Evolutionary conservation across 805 yeast species (phyloP), one percentile per base, ranked within the genome.

Genomic region (Candida sithepensis): DNA sequence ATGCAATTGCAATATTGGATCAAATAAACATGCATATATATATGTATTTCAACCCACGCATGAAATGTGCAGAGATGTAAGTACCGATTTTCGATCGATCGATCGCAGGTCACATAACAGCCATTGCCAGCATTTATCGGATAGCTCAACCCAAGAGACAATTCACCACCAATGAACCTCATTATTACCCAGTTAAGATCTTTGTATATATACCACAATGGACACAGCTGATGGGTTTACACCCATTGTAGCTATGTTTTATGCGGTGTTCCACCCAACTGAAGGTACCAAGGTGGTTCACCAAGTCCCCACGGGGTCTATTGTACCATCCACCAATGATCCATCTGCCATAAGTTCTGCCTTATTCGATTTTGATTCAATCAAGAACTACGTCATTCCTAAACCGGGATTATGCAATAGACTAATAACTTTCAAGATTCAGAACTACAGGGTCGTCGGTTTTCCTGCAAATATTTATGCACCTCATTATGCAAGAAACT

Each of bases 251-350:
- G 94, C 97, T 2, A 73, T 90, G 40, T 91, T 94, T 64, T 94
- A 88, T 65, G 82, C 97, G 0, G 88, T 88, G 0, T 94, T 94
- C 67, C 97, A 94, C 59, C 97, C 97, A 0, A 87, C 94, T 0
- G 96, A 90, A 59, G 99, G 99, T 1, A 85, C 98, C 0, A 89
- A 90, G 66, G 91, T 92, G 5, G 77, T 87, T 4, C 87, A 86
- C 58, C 97, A 94, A 63, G 95, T 89, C 0, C 99, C 99, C 2
- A 80, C 82, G 36, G 88, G 89, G 5, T 73, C 86, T 3, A 78
- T 83, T 22, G 73, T 72, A 6, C 73, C 73, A 5, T 67, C 33
- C 58, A 44, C 43, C 63, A 47, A 55, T 41, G 52, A 16, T 21
- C 63, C 77, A 9, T 61, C 71, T 4, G 50, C 71, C 42, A 52